These are phyloP conservation scores for Cercospora citrullina DNA, from an alignment of 2,329 filamentous ascomycete species.

Conservation along the genomic window DNA sequence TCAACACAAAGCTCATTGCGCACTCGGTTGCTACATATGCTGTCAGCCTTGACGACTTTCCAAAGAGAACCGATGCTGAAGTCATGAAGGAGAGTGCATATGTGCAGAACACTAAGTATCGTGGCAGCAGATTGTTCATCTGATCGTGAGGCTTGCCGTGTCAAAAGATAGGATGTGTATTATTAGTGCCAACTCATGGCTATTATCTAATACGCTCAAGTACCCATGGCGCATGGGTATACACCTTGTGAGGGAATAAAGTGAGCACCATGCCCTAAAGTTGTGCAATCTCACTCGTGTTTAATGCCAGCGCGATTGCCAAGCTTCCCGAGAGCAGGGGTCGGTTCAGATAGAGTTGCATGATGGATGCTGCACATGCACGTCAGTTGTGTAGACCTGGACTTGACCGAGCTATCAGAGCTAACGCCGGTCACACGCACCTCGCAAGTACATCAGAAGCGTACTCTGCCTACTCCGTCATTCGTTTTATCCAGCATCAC, in stretches of 20 bases:
- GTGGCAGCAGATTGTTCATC: conserved; percentile 25
- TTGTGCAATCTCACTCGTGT: background rate
- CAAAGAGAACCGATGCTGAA: conserved; percentile 21
- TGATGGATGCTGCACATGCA: conserved; percentile 9
- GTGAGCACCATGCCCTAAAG: background rate
- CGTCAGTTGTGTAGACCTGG: background rate
- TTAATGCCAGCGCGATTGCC: background rate
- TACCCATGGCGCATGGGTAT: background rate
- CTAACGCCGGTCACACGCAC: conserved; percentile 4
- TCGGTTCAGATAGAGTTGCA: conserved; percentile 2
- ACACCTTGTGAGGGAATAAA: background rate
- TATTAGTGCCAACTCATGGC: background rate
- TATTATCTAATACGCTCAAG: background rate
- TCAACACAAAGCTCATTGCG: conserved; percentile 62
- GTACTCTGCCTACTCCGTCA: background rate
- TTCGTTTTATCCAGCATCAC: background rate
- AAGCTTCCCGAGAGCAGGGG: background rate
- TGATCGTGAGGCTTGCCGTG: conserved; percentile 2
- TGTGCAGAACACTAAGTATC: conserved; percentile 24
- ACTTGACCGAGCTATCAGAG: background rate
- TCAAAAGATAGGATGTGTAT: background rate
- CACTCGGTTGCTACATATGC: conserved; percentile 72
- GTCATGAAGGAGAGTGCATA: conserved; percentile 16
- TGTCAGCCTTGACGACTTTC: conserved; percentile 63
- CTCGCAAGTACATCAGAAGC: background rate